Evolutionary conservation across 106 monocot species (phyloP).

Genomic region (Amphibolis antarctica): DNA sequence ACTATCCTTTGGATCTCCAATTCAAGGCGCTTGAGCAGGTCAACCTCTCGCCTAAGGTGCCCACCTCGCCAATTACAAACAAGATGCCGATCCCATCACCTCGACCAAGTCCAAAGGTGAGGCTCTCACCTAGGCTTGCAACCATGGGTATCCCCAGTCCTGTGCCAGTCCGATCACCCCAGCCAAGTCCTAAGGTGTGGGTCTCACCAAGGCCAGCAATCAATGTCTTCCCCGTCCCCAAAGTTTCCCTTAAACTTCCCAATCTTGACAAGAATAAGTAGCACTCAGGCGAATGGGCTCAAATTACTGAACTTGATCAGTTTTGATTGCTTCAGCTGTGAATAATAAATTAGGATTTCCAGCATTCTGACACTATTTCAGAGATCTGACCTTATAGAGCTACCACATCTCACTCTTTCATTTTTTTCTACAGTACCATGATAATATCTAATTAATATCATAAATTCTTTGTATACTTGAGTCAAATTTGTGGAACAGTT

Average conservation of each 20-base stretch:
- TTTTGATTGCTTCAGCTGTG: background rate
- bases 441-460: background rate
- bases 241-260: conserved; percentile 37
- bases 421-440: too few species aligned
- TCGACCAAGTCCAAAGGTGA: conserved; percentile 57
- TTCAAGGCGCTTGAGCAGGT: conserved; percentile 34
- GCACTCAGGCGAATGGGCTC: background rate
- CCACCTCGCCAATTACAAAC: conserved; percentile 5
- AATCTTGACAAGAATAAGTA: conserved; percentile 9
- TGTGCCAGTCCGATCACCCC: conserved; percentile 65
- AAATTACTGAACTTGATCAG: background rate
- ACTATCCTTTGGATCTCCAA: conserved; percentile 29
- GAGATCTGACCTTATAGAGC: background rate
- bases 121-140: conserved; percentile 55
- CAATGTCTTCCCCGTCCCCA: conserved; percentile 34
- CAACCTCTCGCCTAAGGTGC: conserved; percentile 20
- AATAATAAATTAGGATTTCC: background rate
- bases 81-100: conserved; percentile 74
- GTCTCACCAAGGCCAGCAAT: conserved; percentile 53
- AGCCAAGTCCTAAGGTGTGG: conserved; percentile 52
- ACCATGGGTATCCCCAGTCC: conserved; percentile 36
- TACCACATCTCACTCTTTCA: background rate
- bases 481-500: background rate
- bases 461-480: background rate
- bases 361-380: background rate